These are phyloP conservation scores for Logfia minima DNA, from an alignment of 129 eudicot species.

Conservation along the genomic window DNA sequence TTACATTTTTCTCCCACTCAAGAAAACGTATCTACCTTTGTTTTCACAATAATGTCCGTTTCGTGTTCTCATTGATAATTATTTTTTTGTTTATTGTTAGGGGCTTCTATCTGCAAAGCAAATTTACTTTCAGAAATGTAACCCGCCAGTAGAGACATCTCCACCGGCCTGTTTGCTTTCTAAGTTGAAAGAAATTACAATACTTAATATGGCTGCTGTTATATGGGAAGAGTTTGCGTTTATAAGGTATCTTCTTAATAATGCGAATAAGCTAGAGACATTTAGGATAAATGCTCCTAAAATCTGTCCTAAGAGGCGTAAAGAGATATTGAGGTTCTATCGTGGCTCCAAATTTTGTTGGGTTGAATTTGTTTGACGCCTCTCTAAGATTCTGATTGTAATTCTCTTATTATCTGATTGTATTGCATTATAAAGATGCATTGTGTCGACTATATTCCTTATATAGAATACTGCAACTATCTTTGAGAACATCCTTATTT, in stretches of 20 bases:
- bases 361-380: slow-evolving; percentile 21
- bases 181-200: slow-evolving; percentile 14
- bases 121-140: neutral
- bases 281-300: slow-evolving; percentile 11
- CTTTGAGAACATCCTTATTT: no score
- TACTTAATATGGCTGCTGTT: slow-evolving; percentile 5
- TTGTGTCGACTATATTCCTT: no score
- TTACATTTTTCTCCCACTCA: no score
- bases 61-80: neutral
- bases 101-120: slow-evolving; percentile 10
- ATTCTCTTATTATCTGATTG: neutral
- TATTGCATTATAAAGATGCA: no score
- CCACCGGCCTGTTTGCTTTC: slow-evolving; percentile 18
- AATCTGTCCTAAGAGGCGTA: neutral
- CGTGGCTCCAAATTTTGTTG: slow-evolving; percentile 15
- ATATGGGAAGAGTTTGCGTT: slow-evolving; percentile 10
- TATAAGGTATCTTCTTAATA: slow-evolving; percentile 4
- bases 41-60: neutral
- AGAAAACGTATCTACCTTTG: no score
- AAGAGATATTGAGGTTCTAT: neutral
- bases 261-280: neutral
- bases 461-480: no score
- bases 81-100: slow-evolving; percentile 4
- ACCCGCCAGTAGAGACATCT: neutral
- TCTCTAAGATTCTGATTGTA: neutral